These are phyloP conservation scores for Corylus heterophylla DNA, from an alignment of 306 rosid genomes.

Conservation along the genomic window DNA sequence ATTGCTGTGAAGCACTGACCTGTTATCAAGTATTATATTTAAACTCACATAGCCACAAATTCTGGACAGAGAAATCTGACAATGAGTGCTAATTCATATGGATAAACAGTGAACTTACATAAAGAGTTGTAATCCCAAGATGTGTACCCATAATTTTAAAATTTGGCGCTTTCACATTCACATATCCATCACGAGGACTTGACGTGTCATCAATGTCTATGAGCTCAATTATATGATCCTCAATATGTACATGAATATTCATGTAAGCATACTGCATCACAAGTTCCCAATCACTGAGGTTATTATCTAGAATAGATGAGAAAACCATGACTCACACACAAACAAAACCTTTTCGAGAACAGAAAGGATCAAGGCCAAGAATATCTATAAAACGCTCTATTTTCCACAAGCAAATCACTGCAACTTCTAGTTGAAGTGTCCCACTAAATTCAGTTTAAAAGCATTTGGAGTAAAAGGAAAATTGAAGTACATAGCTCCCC, in stretches of 20 bases:
- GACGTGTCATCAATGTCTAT: conserved; percentile 46
- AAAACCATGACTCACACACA: conserved; percentile 3
- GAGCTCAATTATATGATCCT: conserved; percentile 73
- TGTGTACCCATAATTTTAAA: conserved; percentile 62
- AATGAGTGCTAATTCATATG: conserved; percentile 14
- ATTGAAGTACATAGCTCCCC: conserved; percentile 2
- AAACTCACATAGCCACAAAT: conserved; percentile 26
- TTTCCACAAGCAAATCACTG: conserved; percentile 25
- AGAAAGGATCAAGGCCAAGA: conserved; percentile 16
- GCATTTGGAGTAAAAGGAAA: conserved; percentile 22
- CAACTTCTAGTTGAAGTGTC: conserved; percentile 14
- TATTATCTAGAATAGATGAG: not conserved
- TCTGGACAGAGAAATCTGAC: conserved; percentile 22
- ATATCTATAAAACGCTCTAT: conserved; percentile 12
- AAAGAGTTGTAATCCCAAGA: conserved; percentile 83
- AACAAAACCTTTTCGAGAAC: not conserved
- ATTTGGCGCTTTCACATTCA: conserved; percentile 47
- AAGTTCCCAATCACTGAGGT: conserved; percentile 35
- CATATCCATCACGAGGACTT: conserved; percentile 41
- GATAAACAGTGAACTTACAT: conserved; percentile 52
- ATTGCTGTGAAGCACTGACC: conserved; percentile 71
- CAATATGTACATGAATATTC: conserved; percentile 75
- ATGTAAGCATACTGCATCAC: conserved; percentile 76
- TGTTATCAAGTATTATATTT: conserved; percentile 43
- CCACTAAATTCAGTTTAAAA: conserved; percentile 23